Conservation (phyloP, 2,329 filamentous ascomycete genomes). For the Diaporthe australafricana region DNA sequence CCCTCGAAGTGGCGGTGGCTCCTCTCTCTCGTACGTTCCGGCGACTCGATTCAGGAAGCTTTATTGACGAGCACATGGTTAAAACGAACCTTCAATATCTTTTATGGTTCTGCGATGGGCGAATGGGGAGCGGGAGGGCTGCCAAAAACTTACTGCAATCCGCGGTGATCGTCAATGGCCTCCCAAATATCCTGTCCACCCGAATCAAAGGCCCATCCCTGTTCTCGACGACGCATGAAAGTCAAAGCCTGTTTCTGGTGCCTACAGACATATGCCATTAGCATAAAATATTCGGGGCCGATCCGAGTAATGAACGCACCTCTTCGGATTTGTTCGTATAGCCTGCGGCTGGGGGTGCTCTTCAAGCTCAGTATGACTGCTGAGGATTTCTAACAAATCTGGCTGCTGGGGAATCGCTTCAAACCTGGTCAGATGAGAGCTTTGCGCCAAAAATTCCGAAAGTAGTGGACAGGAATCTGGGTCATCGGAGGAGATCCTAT, state of each 20-base stretch:
- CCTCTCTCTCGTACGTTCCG: conserved; percentile 42
- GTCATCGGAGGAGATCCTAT: conserved; percentile 2
- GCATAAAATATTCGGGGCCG: conserved; percentile 1
- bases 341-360: conserved; percentile 45
- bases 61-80: neutral
- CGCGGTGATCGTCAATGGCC: conserved; percentile 38
- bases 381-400: conserved; percentile 37
- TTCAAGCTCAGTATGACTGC: conserved; percentile 42
- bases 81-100: too few species aligned
- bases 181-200: conserved; percentile 50
- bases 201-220: conserved; percentile 48
- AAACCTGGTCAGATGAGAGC: neutral
- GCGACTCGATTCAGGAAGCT: conserved; percentile 52
- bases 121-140: too few species aligned
- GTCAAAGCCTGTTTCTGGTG: conserved; percentile 58
- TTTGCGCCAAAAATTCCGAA: neutral
- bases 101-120: too few species aligned
- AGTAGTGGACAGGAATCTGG: neutral
- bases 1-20: conserved; percentile 51
- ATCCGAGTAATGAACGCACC: conserved; percentile 36
- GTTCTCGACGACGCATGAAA: conserved; percentile 54
- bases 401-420: neutral
- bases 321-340: conserved; percentile 42
- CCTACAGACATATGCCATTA: conserved; percentile 40
- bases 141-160: conserved; percentile 41